Conservation (phyloP, 192 early-diverging fungal species). For the Coemansia sp. region DNA sequence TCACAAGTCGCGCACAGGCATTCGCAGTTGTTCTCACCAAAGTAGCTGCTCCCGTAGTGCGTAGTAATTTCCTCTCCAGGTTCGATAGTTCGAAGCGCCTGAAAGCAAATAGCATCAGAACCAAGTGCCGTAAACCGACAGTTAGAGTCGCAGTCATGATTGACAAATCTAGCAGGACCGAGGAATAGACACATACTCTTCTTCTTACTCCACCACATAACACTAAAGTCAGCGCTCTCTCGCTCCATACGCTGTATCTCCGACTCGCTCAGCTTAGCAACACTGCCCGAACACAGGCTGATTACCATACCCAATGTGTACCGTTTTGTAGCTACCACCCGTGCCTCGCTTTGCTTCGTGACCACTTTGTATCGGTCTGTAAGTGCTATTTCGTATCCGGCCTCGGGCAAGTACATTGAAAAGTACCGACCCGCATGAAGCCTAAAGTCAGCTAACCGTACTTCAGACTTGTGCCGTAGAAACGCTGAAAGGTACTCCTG, state of each 20-base stretch:
- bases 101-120: constrained; percentile 61
- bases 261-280: constrained; percentile 49
- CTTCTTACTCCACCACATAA: constrained; percentile 63
- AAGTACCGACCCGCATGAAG: constrained; percentile 61
- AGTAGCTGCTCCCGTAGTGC: constrained; percentile 67
- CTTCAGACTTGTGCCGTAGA: constrained; percentile 32
- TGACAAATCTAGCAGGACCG: constrained; percentile 73
- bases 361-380: constrained; percentile 58
- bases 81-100: constrained; percentile 61
- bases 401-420: constrained; percentile 60
- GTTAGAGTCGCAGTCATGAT: constrained; percentile 74
- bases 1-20: constrained; percentile 77
- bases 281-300: constrained; percentile 54
- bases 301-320: constrained; percentile 43
- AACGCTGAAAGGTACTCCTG: constrained; percentile 35
- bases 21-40: constrained; percentile 65
- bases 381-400: constrained; percentile 65
- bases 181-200: constrained; percentile 62
- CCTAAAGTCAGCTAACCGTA: constrained; percentile 27
- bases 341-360: constrained; percentile 37
- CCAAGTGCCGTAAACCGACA: constrained; percentile 51
- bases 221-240: constrained; percentile 59
- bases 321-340: constrained; percentile 35
- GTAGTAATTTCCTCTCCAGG: constrained; percentile 73
- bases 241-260: constrained; percentile 42